These are phyloP conservation scores for Ilex paraguariensis DNA, from an alignment of 305 asterid genomes.

Conservation along the genomic window DNA sequence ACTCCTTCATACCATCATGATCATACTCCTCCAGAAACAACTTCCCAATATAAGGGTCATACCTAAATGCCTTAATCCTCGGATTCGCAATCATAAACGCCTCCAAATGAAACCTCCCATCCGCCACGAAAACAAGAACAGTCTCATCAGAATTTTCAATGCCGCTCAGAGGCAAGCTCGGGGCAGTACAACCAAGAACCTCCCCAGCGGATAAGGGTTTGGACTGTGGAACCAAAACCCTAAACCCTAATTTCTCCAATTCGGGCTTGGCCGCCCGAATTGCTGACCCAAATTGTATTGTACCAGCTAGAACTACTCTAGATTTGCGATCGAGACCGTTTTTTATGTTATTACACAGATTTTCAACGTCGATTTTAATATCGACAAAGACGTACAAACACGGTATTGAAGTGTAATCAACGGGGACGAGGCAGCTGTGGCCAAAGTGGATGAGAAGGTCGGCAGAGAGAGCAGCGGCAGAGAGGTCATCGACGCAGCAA, in stretches of 20 bases:
- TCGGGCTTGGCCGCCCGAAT: constrained; percentile 82
- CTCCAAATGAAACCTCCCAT: constrained; percentile 93
- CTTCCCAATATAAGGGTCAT: constrained; percentile 79
- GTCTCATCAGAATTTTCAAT: neutral
- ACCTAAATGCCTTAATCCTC: constrained; percentile 53
- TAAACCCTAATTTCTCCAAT: constrained; percentile 76
- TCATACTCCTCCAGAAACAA: constrained; percentile 92
- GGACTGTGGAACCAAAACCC: constrained; percentile 74
- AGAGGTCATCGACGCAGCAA: constrained; percentile 87
- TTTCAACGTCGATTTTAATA: constrained; percentile 43
- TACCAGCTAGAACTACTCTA: constrained; percentile 72
- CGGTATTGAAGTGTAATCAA: constrained; percentile 68
- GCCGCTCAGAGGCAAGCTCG: constrained; percentile 27
- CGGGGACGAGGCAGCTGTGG: constrained; percentile 90
- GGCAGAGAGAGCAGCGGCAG: constrained; percentile 76
- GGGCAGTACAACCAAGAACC: constrained; percentile 95
- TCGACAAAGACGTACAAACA: constrained; percentile 84
- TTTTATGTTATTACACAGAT: neutral
- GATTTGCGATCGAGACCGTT: neutral
- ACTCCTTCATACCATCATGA: constrained; percentile 81
- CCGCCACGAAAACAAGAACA: constrained; percentile 69
- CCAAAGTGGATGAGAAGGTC: constrained; percentile 90
- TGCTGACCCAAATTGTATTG: constrained; percentile 77
- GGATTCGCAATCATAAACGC: constrained; percentile 99
- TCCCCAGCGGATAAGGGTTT: constrained; percentile 95